A percentile compares a stretch with the other conserved stretches of the same genome.
Evolutionary conservation across 2,329 filamentous ascomycete species (phyloP).

Genomic region (Monosporascus sp.): DNA sequence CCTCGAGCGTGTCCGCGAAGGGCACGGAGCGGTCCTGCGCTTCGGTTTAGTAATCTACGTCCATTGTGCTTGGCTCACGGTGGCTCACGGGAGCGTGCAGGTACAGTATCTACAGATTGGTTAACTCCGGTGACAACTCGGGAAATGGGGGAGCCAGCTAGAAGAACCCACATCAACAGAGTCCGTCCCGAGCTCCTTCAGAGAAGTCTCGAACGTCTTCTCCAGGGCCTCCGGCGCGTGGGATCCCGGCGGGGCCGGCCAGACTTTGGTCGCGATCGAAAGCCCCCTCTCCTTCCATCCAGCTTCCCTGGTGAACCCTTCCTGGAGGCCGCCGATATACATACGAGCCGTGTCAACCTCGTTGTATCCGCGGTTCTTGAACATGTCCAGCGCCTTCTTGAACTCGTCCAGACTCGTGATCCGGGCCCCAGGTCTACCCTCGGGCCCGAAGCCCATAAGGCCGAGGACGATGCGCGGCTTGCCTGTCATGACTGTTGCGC

Average conservation of each 20-base stretch:
- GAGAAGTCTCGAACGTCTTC: constrained; percentile 56
- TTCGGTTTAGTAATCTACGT: background rate
- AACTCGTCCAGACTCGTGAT: constrained; percentile 63
- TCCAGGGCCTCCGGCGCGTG: constrained; percentile 61
- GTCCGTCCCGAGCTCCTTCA: constrained; percentile 67
- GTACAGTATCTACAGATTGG: constrained; percentile 54
- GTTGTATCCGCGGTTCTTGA: constrained; percentile 71
- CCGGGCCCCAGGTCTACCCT: constrained; percentile 56
- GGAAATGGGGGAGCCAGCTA: background rate
- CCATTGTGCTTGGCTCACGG: background rate
- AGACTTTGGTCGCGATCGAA: constrained; percentile 71
- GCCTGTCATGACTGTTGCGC: constrained; percentile 10
- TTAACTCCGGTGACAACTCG: background rate
- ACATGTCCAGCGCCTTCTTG: constrained; percentile 65
- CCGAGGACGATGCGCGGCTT: constrained; percentile 72
- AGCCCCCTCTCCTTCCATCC: constrained; percentile 74
- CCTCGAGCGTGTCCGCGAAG: constrained; percentile 71
- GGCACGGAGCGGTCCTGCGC: constrained; percentile 53
- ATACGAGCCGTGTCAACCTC: constrained; percentile 79
- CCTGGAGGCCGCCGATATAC: constrained; percentile 69
- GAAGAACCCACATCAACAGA: constrained; percentile 54
- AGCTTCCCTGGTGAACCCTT: constrained; percentile 70
- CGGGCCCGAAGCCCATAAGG: constrained; percentile 75
- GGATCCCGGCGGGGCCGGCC: constrained; percentile 52
- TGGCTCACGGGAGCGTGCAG: constrained; percentile 50